Percentiles rank a stretch among this genome's conserved stretches.
Conservation (phyloP, 805 yeast genomes). For the Spathaspora arborariae region DNA sequence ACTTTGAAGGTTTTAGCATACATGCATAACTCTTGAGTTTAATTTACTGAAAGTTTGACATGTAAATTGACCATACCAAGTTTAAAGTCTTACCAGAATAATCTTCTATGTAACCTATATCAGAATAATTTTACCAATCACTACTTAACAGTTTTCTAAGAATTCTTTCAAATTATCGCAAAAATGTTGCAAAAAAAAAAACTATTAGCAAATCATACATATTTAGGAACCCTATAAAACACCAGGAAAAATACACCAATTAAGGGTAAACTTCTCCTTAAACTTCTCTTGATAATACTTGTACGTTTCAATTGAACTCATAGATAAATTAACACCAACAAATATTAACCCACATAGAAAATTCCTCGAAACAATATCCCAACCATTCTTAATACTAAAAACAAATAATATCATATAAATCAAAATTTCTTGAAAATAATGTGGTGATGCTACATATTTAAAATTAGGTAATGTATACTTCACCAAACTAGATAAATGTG, state of each 20-base stretch:
- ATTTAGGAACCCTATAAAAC: conserved; percentile 18
- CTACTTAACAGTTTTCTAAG: too few species aligned
- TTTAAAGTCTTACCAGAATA: too few species aligned
- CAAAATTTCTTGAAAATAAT: conserved; percentile 62
- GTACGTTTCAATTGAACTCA: conserved; percentile 53
- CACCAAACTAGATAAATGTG: conserved; percentile 41
- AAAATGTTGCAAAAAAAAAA: not conserved
- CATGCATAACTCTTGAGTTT: too few species aligned
- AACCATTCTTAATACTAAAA: conserved; percentile 11
- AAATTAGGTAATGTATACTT: conserved; percentile 57
- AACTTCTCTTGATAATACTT: conserved; percentile 40
- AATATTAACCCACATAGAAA: conserved; percentile 20
- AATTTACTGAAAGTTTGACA: too few species aligned
- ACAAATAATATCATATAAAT: conserved; percentile 44
- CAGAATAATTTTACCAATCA: too few species aligned
- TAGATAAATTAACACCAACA: conserved; percentile 47
- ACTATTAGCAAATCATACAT: not conserved
- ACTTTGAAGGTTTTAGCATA: too few species aligned
- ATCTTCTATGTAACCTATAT: too few species aligned
- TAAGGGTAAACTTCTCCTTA: conserved; percentile 21
- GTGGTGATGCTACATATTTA: conserved; percentile 55
- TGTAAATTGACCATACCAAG: too few species aligned
- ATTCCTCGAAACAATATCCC: conserved; percentile 8
- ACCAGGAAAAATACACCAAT: conserved; percentile 37
- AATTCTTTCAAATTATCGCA: not conserved